Conservation (phyloP, 108 stramenopile genomes). For the Hondaea fermentalgiana region DNA sequence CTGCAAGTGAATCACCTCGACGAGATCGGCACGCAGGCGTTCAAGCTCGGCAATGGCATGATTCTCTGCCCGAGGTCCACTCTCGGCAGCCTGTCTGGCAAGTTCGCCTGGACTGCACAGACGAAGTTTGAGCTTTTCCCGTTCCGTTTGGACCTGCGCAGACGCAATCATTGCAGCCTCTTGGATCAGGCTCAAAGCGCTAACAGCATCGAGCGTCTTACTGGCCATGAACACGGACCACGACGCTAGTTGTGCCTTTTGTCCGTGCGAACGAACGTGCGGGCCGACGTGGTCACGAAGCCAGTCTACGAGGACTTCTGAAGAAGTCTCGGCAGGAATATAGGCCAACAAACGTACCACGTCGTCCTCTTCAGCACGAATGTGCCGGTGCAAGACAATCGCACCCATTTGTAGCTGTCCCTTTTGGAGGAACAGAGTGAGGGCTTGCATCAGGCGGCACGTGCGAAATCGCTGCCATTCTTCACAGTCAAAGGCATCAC, state of each 20-base stretch:
- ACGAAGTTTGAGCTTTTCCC: background rate
- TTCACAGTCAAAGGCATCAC: background rate
- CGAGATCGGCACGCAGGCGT: background rate
- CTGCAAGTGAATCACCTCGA: background rate
- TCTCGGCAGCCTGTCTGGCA: background rate
- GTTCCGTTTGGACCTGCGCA: background rate
- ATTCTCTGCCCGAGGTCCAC: background rate
- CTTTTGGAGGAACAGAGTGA: background rate
- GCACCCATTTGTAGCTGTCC: background rate
- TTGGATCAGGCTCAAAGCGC: background rate
- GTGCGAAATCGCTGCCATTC: constrained; percentile 3
- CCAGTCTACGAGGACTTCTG: background rate
- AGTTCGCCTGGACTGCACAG: background rate
- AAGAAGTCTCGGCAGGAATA: background rate
- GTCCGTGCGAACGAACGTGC: background rate
- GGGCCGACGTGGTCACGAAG: background rate
- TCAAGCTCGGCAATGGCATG: background rate
- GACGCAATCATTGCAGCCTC: background rate
- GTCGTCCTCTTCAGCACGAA: background rate
- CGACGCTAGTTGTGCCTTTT: background rate
- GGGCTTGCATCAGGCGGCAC: background rate
- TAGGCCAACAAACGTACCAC: background rate
- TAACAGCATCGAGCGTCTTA: background rate
- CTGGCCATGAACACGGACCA: background rate
- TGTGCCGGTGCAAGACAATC: background rate